These are phyloP conservation scores for Paecilomyces fulvus DNA, from an alignment of 2,329 filamentous ascomycete species.

Conservation along the genomic window DNA sequence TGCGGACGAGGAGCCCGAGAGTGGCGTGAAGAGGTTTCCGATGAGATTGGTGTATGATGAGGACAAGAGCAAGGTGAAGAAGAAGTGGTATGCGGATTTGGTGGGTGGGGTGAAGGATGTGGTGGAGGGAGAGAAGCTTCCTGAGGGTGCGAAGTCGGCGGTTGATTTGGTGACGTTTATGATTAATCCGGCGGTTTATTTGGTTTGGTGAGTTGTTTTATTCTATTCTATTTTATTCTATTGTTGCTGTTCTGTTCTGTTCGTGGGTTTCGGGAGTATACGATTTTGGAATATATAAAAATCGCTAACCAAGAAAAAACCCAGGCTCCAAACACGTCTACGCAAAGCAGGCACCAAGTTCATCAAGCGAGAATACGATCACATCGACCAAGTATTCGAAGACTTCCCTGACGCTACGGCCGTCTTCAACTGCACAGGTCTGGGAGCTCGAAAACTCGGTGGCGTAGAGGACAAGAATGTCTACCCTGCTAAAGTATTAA, in stretches of 20 bases:
- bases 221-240: not conserved
- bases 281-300: not conserved
- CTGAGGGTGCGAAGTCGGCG: not conserved
- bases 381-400: slow-evolving; percentile 2
- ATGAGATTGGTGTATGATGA: slow-evolving; percentile 1
- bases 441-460: slow-evolving; percentile 1
- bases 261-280: not conserved
- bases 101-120: not conserved
- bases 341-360: not conserved
- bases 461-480: slow-evolving; percentile 1
- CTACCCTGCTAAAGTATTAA: slow-evolving; percentile 1
- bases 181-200: slow-evolving; percentile 1
- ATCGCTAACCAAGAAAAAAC: not conserved
- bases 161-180: slow-evolving; percentile 3
- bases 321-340: slow-evolving; percentile 1
- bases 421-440: slow-evolving; percentile 1
- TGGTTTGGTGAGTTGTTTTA: not conserved
- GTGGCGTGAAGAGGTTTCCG: slow-evolving; percentile 3
- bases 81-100: slow-evolving; percentile 1
- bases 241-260: not conserved
- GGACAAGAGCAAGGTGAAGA: not conserved
- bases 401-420: slow-evolving; percentile 1
- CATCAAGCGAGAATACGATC: not conserved
- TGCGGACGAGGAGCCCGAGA: not conserved
- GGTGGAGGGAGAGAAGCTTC: not conserved